Conservation (phyloP, 2,329 filamentous ascomycete species). For the Byssoonygena ceratinophila region DNA sequence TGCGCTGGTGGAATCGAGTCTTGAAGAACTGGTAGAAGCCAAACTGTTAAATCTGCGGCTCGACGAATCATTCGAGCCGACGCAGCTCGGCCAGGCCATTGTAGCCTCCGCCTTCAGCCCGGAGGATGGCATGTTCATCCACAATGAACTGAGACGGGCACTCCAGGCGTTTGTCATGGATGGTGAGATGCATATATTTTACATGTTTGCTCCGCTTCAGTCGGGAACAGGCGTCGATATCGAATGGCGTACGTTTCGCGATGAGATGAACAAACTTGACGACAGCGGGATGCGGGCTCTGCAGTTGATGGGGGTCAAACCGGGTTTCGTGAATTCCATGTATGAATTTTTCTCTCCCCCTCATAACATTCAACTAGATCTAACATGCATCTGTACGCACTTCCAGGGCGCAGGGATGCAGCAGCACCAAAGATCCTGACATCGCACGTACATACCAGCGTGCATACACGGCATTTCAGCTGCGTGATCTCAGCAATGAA, state of each 20-base stretch:
- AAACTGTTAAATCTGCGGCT: slow-evolving; percentile 46
- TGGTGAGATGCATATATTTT: slow-evolving; percentile 68
- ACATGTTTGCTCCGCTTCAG: slow-evolving; percentile 65
- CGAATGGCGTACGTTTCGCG: slow-evolving; percentile 62
- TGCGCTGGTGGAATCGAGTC: slow-evolving; percentile 47
- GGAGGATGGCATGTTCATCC: slow-evolving; percentile 62
- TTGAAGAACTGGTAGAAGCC: slow-evolving; percentile 47
- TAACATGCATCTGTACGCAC: slow-evolving; percentile 7
- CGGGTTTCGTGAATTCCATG: slow-evolving; percentile 56
- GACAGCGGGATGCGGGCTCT: slow-evolving; percentile 62
- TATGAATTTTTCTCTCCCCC: slow-evolving; percentile 28
- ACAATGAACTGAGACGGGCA: slow-evolving; percentile 57
- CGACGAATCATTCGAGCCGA: slow-evolving; percentile 48
- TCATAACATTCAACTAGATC: no score
- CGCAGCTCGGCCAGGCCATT: slow-evolving; percentile 57
- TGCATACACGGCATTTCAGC: slow-evolving; percentile 64
- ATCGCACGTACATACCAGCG: slow-evolving; percentile 55
- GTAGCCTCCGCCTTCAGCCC: slow-evolving; percentile 63
- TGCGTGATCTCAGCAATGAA: slow-evolving; percentile 71
- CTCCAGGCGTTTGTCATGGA: slow-evolving; percentile 68
- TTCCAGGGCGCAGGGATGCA: slow-evolving; percentile 57
- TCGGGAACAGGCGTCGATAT: slow-evolving; percentile 39
- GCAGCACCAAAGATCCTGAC: slow-evolving; percentile 50
- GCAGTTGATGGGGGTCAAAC: slow-evolving; percentile 57
- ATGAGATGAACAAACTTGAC: slow-evolving; percentile 59